Evolutionary conservation across 2,329 filamentous ascomycete genomes (phyloP).

Genomic region (Taxawa tesnikishii): DNA sequence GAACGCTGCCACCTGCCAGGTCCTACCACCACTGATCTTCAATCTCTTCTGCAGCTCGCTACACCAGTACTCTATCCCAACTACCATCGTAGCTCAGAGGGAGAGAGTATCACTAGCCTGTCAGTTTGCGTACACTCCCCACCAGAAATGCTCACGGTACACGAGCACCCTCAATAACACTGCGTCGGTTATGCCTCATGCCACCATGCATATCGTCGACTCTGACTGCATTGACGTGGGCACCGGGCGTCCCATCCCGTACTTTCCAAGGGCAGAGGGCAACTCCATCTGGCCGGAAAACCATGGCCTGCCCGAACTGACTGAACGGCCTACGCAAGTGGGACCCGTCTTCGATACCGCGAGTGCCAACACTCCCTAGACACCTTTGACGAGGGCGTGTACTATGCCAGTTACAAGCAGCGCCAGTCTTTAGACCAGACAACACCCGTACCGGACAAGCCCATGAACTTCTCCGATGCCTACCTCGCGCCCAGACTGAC

Average conservation of each 20-base stretch:
- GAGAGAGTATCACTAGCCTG: no score
- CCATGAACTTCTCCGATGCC: slow-evolving; percentile 11
- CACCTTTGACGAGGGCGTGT: slow-evolving; percentile 3
- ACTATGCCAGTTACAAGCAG: slow-evolving; percentile 2
- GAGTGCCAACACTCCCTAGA: slow-evolving; percentile 3
- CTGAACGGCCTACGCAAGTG: slow-evolving; percentile 4
- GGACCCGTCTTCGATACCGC: slow-evolving; percentile 7
- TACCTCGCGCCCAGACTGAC: slow-evolving; percentile 24
- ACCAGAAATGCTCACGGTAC: no score
- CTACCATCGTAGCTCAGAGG: no score
- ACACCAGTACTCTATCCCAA: no score
- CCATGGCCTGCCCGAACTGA: background rate
- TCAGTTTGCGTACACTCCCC: no score
- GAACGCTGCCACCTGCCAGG: no score
- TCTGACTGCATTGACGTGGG: background rate
- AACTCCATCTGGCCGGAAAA: background rate
- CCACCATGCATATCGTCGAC: background rate
- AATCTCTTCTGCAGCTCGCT: no score
- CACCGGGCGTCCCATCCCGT: slow-evolving; percentile 1
- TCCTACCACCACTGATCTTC: no score
- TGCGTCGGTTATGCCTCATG: no score
- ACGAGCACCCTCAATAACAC: no score
- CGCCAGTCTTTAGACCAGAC: background rate
- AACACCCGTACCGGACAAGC: slow-evolving; percentile 11
- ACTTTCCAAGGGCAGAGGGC: slow-evolving; percentile 8